These are phyloP conservation scores for Salisapilia sapeloensis DNA, from an alignment of 352 stramenopile genomes.

Conservation along the genomic window DNA sequence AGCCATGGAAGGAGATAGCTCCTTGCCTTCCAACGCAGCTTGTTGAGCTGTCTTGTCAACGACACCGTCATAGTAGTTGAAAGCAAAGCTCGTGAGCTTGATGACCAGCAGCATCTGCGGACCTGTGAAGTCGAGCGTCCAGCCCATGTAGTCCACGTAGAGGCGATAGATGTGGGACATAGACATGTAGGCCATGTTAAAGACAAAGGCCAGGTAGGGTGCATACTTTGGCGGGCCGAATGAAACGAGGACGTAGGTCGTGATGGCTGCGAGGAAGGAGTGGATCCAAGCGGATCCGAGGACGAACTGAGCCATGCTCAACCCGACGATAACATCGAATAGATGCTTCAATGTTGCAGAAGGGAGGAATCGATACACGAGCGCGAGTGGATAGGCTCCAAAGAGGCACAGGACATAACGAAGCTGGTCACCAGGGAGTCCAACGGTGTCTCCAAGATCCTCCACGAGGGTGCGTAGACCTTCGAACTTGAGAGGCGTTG, in stretches of 20 bases:
- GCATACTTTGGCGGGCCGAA: constrained; percentile 29
- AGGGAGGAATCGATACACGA: constrained; percentile 80
- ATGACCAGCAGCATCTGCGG: constrained; percentile 91
- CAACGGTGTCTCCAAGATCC: constrained; percentile 15
- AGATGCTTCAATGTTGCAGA: constrained; percentile 81
- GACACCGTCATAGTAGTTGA: constrained; percentile 92
- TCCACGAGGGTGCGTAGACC: constrained; percentile 24
- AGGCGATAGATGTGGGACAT: constrained; percentile 88
- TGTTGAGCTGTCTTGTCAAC: constrained; percentile 28
- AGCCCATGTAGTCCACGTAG: constrained; percentile 92
- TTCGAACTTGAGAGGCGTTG: constrained; percentile 34
- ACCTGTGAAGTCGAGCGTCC: constrained; percentile 74
- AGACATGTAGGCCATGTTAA: constrained; percentile 90
- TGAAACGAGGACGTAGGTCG: constrained; percentile 84
- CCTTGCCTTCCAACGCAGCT: constrained; percentile 13
- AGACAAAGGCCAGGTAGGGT: constrained; percentile 83
- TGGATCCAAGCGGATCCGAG: constrained; percentile 88
- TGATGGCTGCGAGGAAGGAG: constrained; percentile 80
- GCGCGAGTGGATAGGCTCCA: constrained; percentile 84
- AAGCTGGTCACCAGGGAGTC: constrained; percentile 37
- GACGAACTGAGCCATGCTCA: constrained; percentile 90
- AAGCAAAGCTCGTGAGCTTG: constrained; percentile 96
- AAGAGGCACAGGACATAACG: constrained; percentile 86
- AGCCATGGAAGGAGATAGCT: constrained; percentile 2
- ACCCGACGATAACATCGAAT: constrained; percentile 83